Percentiles rank a stretch among this genome's conserved stretches.
These are phyloP conservation scores for Telfairia occidentalis DNA, from an alignment of 331 rosid genomes.

Conservation along the genomic window DNA sequence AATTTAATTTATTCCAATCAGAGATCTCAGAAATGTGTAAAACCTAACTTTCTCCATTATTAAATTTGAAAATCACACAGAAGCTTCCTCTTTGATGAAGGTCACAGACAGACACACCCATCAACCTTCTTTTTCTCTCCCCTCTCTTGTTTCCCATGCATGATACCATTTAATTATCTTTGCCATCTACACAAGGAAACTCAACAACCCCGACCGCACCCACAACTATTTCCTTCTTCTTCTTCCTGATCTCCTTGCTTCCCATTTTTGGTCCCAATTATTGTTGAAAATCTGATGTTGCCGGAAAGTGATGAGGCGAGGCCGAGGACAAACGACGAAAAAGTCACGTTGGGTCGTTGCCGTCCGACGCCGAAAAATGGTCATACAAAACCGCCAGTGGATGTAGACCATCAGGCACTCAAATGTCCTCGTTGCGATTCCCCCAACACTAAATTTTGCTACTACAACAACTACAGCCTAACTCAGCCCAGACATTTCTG, in stretches of 20 bases:
- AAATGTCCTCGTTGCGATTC: slow-evolving; percentile 93
- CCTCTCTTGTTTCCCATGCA: slow-evolving; percentile 40
- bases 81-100: slow-evolving; percentile 42
- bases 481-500: slow-evolving; percentile 93
- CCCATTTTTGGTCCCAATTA: background rate
- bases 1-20: background rate
- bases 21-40: background rate
- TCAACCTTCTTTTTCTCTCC: slow-evolving; percentile 20
- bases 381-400: slow-evolving; percentile 26
- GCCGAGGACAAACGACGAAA: slow-evolving; percentile 23
- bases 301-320: slow-evolving; percentile 29
- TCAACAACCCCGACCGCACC: background rate
- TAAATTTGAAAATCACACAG: background rate
- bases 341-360: slow-evolving; percentile 20
- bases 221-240: background rate
- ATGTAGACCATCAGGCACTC: slow-evolving; percentile 31
- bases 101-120: slow-evolving; percentile 60
- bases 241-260: background rate
- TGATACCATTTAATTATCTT: slow-evolving; percentile 46
- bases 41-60: background rate
- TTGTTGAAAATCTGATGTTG: slow-evolving; percentile 31
- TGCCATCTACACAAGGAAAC: slow-evolving; percentile 49
- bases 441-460: slow-evolving; percentile 91
- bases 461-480: slow-evolving; percentile 95
- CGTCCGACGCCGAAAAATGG: slow-evolving; percentile 23